Evolutionary conservation across 2,329 filamentous ascomycete genomes (phyloP), one percentile per base, ranked within the genome.

Genomic region (Alternaria hordeiaustralica): DNA sequence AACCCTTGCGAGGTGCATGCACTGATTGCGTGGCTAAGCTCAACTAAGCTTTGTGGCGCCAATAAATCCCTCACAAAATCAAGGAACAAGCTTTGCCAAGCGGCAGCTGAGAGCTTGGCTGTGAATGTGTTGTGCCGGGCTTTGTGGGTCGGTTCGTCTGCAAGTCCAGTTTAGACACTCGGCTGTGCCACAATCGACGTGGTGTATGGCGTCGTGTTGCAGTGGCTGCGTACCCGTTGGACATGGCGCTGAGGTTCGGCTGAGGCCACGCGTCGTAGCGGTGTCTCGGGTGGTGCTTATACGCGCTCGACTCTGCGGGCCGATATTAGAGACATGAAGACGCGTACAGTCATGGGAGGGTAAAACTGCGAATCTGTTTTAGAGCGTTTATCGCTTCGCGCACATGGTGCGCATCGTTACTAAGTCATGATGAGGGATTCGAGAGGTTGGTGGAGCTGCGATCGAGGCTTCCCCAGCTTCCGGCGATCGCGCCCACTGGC

Each of bases 71-170:
- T 56, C 73, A 74, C 30, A 59, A 60, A 61, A 55, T 41, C 13
- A 61, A 57, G 54, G 65, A 56, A 68, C 64, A 78, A 77, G 75
- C 75, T 63, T 72, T 55, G 62, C 59, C 68, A 76, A 78, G 74
- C 68, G 55, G 63, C 60, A 28, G 13, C 12, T 30, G 2, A 60
- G 18, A 28, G 49, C 75, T 78, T 77, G 72, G 73, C 72, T 21
- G 68, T 72, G 68, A 71, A 69, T 58, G 63, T n/a, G 6, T 47
- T 28, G 9, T 18, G 20, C 11, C 25, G 21, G 55, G 20, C n/a
- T 50, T 11, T 49, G 36, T 49, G 46, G 41, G 15, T 61, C 50
- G 47, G 20, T 54, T 60, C 25, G 26, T 53, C 26, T 20, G 13
- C 21, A 20, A 43, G 41, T 18, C 36, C 1, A 36, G 33, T 23